Base-by-base conservation (phyloP, 2,329 filamentous ascomycete genomes). In the Diaporthe sp. region DNA sequence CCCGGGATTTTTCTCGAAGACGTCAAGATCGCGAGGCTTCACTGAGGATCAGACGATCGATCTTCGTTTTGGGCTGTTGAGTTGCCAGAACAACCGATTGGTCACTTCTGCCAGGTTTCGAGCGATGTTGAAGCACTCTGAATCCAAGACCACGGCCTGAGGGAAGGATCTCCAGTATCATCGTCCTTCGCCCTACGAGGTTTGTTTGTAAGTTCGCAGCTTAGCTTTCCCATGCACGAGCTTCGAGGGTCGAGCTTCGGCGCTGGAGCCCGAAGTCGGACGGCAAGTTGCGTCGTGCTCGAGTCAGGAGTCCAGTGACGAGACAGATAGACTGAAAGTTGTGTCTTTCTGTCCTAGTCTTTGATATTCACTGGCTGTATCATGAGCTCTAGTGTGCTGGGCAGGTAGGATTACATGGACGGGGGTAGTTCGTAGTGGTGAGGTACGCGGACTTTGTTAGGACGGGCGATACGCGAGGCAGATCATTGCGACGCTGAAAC, bases 401-500 rank as follows among this genome's bases (percentile, higher is more conserved):
- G 3, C 35, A 17, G 35, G 57, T 38, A 22, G 22, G 8, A 35
- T 25, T 67, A 22, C 45, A 50, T 50, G 40, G 28, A n/a, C 17
- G 15, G 45, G 60, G 35, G 30, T 50, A 12, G 40, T 45, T 12
- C 10, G 45, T n/a, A 17, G 9, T n/a, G 19, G 60, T 35, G 17
- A 50, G 42, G 25, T 30, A 8, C n/a, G 57, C 57, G 35, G 13
- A 9, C 30, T 30, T 47, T 35, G 60, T 35, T 66, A n/a, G 22
- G 38, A 66, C 28, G 60, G 42, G 8, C 60, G 42, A 50, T 66
- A 66, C 19, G 61, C 61, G 61, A 66, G 30, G 61, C 42, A 35
- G 61, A 66, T 66, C 61, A 66, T 35, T 66, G 61, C 61, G 42
- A 66, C 61, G 61, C 61, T 66, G 61, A 66, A 66, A 66, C 61